These are phyloP conservation scores for Xylariaceae sp. DNA, from an alignment of 2,329 filamentous ascomycete species.

Conservation along the genomic window DNA sequence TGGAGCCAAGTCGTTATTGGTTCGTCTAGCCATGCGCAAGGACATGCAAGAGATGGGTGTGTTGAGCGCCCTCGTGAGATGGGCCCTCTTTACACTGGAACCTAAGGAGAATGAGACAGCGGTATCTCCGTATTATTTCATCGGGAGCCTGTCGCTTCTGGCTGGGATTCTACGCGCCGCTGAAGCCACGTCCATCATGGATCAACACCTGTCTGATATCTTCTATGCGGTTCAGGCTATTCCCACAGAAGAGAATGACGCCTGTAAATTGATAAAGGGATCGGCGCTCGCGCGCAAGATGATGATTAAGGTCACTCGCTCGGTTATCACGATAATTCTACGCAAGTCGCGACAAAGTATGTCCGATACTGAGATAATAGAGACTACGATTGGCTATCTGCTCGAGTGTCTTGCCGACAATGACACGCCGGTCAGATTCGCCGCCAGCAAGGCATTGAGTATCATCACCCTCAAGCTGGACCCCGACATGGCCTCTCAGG, in stretches of 20 bases:
- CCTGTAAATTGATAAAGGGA: constrained; percentile 52
- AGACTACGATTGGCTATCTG: constrained; percentile 76
- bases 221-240: constrained; percentile 61
- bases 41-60: constrained; percentile 82
- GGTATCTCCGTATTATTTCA: constrained; percentile 63
- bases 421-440: constrained; percentile 84
- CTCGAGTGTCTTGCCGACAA: constrained; percentile 75
- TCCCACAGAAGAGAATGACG: constrained; percentile 43
- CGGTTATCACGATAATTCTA: constrained; percentile 62
- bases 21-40: constrained; percentile 71
- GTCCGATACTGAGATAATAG: constrained; percentile 54
- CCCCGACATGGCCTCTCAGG: constrained; percentile 73
- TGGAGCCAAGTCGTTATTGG: constrained; percentile 76
- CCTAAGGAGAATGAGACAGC: constrained; percentile 35
- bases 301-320: constrained; percentile 77
- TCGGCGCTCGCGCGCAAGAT: constrained; percentile 78
- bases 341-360: constrained; percentile 42
- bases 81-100: constrained; percentile 60
- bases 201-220: constrained; percentile 57
- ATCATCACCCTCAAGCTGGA: constrained; percentile 77
- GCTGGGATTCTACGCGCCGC: constrained; percentile 65
- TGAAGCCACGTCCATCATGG: constrained; percentile 68
- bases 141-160: constrained; percentile 75
- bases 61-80: constrained; percentile 60
- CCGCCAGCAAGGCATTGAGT: constrained; percentile 88